A percentile compares a stretch with the other conserved stretches of the same genome.
Conservation (phyloP, 2,329 filamentous ascomycete genomes). For the Cladosporium sp. region DNA sequence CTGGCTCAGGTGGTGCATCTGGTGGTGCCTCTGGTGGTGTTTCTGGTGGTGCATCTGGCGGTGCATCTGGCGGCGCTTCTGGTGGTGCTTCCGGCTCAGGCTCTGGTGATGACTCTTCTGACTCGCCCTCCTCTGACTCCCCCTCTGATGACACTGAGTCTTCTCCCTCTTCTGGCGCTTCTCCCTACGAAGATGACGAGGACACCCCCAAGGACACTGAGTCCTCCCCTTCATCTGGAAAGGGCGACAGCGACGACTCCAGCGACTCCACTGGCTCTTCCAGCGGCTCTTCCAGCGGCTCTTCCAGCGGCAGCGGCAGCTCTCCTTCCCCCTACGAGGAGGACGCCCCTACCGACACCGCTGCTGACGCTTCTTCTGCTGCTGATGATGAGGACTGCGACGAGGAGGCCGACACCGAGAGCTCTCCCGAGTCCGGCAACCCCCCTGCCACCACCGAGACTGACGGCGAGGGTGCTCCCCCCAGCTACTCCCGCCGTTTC, state of each 20-base stretch:
- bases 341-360: not conserved
- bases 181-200: not conserved
- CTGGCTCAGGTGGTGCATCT: not conserved
- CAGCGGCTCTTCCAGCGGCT: too few species aligned
- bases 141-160: not conserved
- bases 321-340: not conserved
- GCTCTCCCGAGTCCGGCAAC: slow-evolving; percentile 6
- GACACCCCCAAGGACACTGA: not conserved
- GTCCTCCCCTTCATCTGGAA: slow-evolving; percentile 1
- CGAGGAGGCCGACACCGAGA: not conserved
- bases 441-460: not conserved
- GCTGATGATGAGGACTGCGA: too few species aligned
- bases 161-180: not conserved
- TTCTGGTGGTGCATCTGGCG: not conserved
- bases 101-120: not conserved
- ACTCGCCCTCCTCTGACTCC: not conserved
- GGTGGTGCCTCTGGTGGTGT: not conserved
- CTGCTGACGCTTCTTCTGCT: not conserved
- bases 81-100: not conserved
- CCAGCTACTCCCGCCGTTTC: too few species aligned
- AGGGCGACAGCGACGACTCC: too few species aligned
- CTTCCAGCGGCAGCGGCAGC: too few species aligned
- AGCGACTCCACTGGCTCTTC: too few species aligned
- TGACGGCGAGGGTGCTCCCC: not conserved
- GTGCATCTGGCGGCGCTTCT: not conserved